Conservation (phyloP, 371 early-diverging fungal species). For the Saksenaea vasiformis region DNA sequence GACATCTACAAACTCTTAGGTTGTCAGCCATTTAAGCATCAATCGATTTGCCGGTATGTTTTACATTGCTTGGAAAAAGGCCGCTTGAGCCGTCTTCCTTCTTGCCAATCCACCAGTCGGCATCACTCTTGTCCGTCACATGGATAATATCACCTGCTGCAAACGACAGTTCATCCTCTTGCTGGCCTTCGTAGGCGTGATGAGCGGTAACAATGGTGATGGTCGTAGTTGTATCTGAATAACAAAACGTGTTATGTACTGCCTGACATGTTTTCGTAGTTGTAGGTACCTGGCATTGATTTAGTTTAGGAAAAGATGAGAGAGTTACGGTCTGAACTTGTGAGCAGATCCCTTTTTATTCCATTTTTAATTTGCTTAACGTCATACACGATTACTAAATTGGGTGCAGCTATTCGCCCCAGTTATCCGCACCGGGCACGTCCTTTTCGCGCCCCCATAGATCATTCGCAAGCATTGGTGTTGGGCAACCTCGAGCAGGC, state of each 20-base stretch:
- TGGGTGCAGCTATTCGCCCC: too few species aligned
- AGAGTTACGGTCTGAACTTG: neutral
- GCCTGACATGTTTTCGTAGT: neutral
- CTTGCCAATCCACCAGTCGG: slow-evolving; percentile 67
- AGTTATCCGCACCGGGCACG: too few species aligned
- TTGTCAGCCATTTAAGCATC: neutral
- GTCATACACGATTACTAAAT: neutral
- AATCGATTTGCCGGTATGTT: slow-evolving; percentile 8
- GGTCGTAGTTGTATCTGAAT: neutral
- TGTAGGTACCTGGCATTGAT: neutral
- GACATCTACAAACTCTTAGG: slow-evolving; percentile 27
- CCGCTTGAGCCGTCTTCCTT: slow-evolving; percentile 48
- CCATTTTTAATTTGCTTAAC: neutral
- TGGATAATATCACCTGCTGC: slow-evolving; percentile 54
- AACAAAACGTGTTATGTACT: neutral
- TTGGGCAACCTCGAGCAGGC: too few species aligned
- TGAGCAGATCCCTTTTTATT: neutral
- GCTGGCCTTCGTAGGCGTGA: slow-evolving; percentile 45
- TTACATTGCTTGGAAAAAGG: slow-evolving; percentile 69
- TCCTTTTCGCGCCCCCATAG: too few species aligned
- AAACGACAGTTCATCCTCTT: slow-evolving; percentile 64
- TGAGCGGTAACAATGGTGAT: slow-evolving; percentile 12
- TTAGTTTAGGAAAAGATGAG: neutral
- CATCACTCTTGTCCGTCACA: slow-evolving; percentile 51
- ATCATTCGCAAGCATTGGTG: too few species aligned